Base-by-base conservation (phyloP, 2,329 filamentous ascomycete species). In the Xylaria multiplex region DNA sequence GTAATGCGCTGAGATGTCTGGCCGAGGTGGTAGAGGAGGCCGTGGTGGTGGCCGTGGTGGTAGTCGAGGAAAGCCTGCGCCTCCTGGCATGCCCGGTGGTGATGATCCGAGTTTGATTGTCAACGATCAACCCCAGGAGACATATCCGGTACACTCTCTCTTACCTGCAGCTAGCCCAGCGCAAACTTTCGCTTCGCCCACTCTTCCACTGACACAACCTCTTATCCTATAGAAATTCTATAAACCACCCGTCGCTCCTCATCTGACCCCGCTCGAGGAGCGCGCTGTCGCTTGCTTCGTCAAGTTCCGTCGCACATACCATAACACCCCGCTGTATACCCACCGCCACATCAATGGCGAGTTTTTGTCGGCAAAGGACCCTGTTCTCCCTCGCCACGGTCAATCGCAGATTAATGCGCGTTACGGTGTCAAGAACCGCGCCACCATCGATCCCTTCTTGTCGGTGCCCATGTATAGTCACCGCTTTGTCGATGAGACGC, bases 341-440 rank as follows among this genome's bases (percentile, higher is more conserved):
- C 84, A 86, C 62, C 82, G 82, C 53, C 84, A 84, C 68, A 66
- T 78, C 27, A 72, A 69, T 19, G 64, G 59, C 43, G 62, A 68
- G 27, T 67, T 69, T n/a, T 60, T 68, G 6, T 69, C 67, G 2
- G 62, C 64, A 14, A 74, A 77, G 59, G 82, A 83, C 37, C 79
- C 81, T 5, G 77, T 79, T 5, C 79, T 77, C 73, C 74, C 78
- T 55, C 73, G 77, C 14, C 88, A 88, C 77, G 85, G 85, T 70
- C 85, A 86, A 72, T 81, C 84, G n/a, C 86, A 88, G 77, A 78
- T 84, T 73, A 88, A 88, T 76, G 82, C 83, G 69, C 83, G 82
- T 61, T 88, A 85, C 77, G 84, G 82, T 67, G 77, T 84, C 71
- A 83, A 82, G 75, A 87, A 79, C 77, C 85, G 84, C 71, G 85